A percentile compares a stretch with the other conserved stretches of the same genome.
Evolutionary conservation across 2,329 filamentous ascomycete species (phyloP).

Genomic region (Paracoccidioides brasiliensis): DNA sequence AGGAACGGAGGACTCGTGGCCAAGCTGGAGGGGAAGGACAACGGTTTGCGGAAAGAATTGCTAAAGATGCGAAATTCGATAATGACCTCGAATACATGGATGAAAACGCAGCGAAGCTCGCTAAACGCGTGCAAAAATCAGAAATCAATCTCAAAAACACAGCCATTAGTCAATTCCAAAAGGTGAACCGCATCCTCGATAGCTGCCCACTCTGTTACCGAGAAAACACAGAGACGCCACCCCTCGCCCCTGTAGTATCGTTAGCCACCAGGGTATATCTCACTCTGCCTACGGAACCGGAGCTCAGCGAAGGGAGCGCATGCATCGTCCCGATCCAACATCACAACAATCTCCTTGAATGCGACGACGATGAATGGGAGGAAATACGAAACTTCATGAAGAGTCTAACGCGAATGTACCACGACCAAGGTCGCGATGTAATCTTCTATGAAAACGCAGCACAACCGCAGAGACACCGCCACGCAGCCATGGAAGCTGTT

Average conservation of each 20-base stretch:
- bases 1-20: constrained; percentile 74
- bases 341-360: constrained; percentile 81
- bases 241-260: constrained; percentile 72
- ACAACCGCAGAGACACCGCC: constrained; percentile 59
- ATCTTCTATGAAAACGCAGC: constrained; percentile 98
- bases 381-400: constrained; percentile 99
- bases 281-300: constrained; percentile 79
- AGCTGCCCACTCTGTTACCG: constrained; percentile 84
- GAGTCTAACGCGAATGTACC: constrained; percentile 81
- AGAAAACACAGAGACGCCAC: constrained; percentile 66
- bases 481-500: constrained; percentile 75
- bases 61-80: constrained; percentile 81
- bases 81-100: constrained; percentile 94
- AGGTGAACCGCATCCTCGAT: constrained; percentile 75
- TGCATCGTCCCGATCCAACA: constrained; percentile 85
- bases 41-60: constrained; percentile 80
- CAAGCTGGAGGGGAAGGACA: constrained; percentile 67
- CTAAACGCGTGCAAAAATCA: constrained; percentile 73
- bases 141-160: constrained; percentile 77
- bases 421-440: constrained; percentile 81
- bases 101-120: constrained; percentile 84
- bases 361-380: constrained; percentile 98
- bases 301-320: constrained; percentile 68
- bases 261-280: constrained; percentile 77
- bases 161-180: constrained; percentile 79